phyloP scores from a whole-genome alignment of 805 yeast genomes.

The Saccharomycopsis fibuligera region DNA sequence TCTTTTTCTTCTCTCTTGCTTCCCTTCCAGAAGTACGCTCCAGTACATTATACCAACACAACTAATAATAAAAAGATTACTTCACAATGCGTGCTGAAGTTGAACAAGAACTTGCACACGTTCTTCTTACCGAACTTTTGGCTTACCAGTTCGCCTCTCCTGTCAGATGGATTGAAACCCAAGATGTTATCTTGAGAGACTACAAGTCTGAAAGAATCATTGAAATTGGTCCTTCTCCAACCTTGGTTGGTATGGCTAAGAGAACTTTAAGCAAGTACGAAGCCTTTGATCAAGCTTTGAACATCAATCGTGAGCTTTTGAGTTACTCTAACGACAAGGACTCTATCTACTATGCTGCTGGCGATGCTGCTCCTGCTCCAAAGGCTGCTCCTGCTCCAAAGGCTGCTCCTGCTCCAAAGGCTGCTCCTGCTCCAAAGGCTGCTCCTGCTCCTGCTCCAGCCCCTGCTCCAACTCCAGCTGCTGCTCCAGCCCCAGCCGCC shows the following conservation, averaged over 20 bases:
- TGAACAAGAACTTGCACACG: constrained; percentile 95
- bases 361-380: constrained; percentile 53
- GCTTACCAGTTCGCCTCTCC: constrained; percentile 99
- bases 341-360: constrained; percentile 81
- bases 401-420: constrained; percentile 37
- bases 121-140: constrained; percentile 86
- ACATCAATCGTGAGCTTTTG: constrained; percentile 80
- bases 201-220: constrained; percentile 95
- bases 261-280: constrained; percentile 96
- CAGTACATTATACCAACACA: no score
- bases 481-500: constrained; percentile 25
- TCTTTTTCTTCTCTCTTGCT: not conserved
- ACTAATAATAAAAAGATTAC: not conserved
- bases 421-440: constrained; percentile 27
- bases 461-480: constrained; percentile 31
- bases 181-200: constrained; percentile 91
- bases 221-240: constrained; percentile 98
- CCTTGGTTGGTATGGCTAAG: constrained; percentile 97
- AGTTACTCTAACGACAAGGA: constrained; percentile 94
- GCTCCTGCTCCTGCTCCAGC: constrained; percentile 23
- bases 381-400: constrained; percentile 29
- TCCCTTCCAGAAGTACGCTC: not conserved
- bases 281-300: constrained; percentile 94
- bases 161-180: constrained; percentile 99
- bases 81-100: constrained; percentile 67